A percentile compares a stretch with the other conserved stretches of the same genome.
These are phyloP conservation scores for Diplodia scrobiculata DNA, from an alignment of 2,329 filamentous ascomycete species.

Conservation along the genomic window DNA sequence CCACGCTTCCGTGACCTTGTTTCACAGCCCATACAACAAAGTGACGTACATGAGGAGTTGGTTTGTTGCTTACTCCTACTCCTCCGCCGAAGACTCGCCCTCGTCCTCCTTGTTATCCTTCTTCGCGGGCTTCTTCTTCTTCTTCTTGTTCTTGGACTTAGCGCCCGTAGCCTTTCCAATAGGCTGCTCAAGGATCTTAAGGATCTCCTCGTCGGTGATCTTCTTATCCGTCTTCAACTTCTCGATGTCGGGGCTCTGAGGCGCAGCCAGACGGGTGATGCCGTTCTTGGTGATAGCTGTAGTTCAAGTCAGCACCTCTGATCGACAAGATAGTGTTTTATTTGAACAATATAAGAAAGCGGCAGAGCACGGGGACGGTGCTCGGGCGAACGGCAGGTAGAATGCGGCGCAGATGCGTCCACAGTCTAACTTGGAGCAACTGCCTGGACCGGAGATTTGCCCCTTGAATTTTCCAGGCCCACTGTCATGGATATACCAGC, in stretches of 20 bases:
- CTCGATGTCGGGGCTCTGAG: conserved; percentile 72
- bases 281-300: conserved; percentile 97
- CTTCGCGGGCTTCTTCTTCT: conserved; percentile 72
- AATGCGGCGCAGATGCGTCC: too few relatives aligned
- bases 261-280: conserved; percentile 78
- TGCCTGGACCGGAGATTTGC: neutral
- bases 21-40: neutral
- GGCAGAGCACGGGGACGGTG: neutral
- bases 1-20: neutral
- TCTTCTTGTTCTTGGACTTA: conserved; percentile 88
- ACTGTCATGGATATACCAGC: neutral
- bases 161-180: conserved; percentile 63
- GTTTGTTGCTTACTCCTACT: conserved; percentile 33
- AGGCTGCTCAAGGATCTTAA: conserved; percentile 90
- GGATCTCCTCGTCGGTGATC: conserved; percentile 91
- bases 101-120: conserved; percentile 61
- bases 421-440: neutral
- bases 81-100: conserved; percentile 45
- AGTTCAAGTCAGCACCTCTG: neutral
- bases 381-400: neutral
- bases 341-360: neutral
- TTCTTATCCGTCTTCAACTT: conserved; percentile 96
- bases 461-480: neutral
- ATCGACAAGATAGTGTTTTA: neutral
- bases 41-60: neutral